These are phyloP conservation scores for Aspergillus diversus DNA, from an alignment of 495 filamentous ascomycete species.

Conservation along the genomic window DNA sequence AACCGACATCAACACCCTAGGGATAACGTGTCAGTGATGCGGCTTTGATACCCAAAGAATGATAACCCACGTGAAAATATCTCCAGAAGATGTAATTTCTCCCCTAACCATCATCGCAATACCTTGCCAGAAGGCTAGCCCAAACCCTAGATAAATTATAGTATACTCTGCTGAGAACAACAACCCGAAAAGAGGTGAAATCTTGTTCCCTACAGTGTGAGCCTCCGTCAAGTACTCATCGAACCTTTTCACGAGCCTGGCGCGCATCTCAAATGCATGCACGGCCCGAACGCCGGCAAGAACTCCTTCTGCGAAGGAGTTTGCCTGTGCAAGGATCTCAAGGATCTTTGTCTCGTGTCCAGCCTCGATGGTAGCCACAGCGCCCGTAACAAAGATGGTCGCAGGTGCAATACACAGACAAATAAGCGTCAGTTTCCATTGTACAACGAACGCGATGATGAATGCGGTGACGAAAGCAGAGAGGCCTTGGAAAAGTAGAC, in stretches of 20 bases:
- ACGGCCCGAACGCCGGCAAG: constrained; percentile 18
- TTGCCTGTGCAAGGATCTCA: constrained; percentile 17
- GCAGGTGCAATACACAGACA: constrained; percentile 19
- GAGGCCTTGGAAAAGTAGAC: constrained; percentile 28
- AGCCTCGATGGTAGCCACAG: background rate
- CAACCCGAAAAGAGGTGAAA: constrained; percentile 3
- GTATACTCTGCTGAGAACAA: constrained; percentile 18
- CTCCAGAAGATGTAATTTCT: constrained; percentile 72
- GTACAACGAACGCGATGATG: constrained; percentile 33
- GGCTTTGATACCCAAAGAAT: no score
- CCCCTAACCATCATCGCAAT: constrained; percentile 69
- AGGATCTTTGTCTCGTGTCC: background rate
- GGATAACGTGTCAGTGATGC: background rate
- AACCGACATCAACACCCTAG: constrained; percentile 22
- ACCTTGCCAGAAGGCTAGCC: constrained; percentile 32
- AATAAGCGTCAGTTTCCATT: constrained; percentile 39
- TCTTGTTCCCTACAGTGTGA: background rate
- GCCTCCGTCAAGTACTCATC: constrained; percentile 12
- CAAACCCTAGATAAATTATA: constrained; percentile 23
- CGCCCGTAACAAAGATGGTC: constrained; percentile 8
- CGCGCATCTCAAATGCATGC: constrained; percentile 22
- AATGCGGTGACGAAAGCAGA: constrained; percentile 37
- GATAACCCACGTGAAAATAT: background rate
- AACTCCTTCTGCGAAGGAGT: constrained; percentile 24
- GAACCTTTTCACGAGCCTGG: constrained; percentile 16